phyloP scores from a whole-genome alignment of 2,329 filamentous ascomycete genomes.

The Harringtonia aguacate region DNA sequence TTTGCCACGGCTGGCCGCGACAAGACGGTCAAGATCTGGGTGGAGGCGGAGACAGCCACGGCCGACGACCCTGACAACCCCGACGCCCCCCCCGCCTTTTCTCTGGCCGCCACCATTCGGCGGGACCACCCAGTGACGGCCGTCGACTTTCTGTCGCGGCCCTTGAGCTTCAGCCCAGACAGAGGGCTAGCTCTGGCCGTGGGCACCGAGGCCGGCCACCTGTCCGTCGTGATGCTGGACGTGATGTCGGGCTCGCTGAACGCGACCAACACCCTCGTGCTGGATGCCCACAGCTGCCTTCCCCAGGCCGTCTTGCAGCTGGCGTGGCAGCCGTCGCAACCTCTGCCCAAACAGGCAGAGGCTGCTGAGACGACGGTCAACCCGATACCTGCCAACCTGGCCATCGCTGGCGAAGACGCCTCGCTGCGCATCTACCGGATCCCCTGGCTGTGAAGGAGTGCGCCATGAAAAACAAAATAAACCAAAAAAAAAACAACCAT shows the following conservation, averaged over 20 bases:
- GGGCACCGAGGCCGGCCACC: conserved; percentile 43
- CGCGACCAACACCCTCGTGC: conserved; percentile 22
- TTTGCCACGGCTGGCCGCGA: conserved; percentile 90
- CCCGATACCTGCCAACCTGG: conserved; percentile 27
- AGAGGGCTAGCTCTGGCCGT: conserved; percentile 36
- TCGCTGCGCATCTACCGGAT: conserved; percentile 48
- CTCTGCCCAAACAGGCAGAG: conserved; percentile 6
- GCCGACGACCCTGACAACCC: too few species aligned
- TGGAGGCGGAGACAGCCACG: too few species aligned
- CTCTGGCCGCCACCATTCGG: conserved; percentile 40
- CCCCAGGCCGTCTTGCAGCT: conserved; percentile 58
- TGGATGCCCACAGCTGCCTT: conserved; percentile 37
- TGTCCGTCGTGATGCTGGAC: conserved; percentile 33
- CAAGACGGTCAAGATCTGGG: conserved; percentile 71
- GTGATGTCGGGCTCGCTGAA: conserved; percentile 21
- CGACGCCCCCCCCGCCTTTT: conserved; percentile 30
- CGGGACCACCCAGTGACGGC: conserved; percentile 56
- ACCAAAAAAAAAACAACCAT: background rate
- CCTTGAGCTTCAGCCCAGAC: conserved; percentile 17
- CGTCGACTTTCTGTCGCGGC: conserved; percentile 48
- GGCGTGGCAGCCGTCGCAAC: conserved; percentile 59
- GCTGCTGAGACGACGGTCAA: conserved; percentile 12
- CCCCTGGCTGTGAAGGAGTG: conserved; percentile 13
- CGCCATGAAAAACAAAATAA: background rate
- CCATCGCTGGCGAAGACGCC: conserved; percentile 49